Evolutionary conservation across 306 rosid genomes (phyloP).

Genomic region (Quercus berberidifolia): DNA sequence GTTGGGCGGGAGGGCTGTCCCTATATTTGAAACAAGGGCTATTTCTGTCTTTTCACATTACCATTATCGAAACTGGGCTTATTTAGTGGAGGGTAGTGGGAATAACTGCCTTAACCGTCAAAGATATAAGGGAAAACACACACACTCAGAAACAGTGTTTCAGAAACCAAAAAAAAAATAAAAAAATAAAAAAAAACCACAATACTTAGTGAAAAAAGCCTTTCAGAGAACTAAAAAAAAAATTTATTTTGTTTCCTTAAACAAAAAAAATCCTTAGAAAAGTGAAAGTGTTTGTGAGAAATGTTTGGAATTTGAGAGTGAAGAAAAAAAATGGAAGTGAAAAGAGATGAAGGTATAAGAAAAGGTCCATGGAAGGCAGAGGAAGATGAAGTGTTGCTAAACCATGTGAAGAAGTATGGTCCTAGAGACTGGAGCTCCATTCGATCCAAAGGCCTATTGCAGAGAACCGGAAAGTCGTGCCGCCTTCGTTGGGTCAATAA

Average conservation of each 20-base stretch:
- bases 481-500: constrained; percentile 99
- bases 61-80: constrained; percentile 16
- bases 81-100: constrained; percentile 26
- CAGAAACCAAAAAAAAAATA: neutral
- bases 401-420: constrained; percentile 70
- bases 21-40: neutral
- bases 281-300: neutral
- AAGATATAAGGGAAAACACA: neutral
- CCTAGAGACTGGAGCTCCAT: constrained; percentile 98
- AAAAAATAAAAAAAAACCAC: too few species aligned
- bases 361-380: constrained; percentile 87
- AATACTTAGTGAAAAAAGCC: neutral
- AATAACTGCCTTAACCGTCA: constrained; percentile 42
- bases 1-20: too few species aligned
- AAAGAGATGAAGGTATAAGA: constrained; percentile 45
- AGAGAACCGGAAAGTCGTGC: constrained; percentile 84
- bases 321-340: constrained; percentile 38
- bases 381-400: constrained; percentile 67
- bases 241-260: too few species aligned
- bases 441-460: constrained; percentile 97
- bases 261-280: neutral
- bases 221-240: neutral
- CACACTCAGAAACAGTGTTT: neutral
- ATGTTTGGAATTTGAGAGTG: neutral
- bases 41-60: neutral